Evolutionary conservation across 2,329 filamentous ascomycete species (phyloP), one percentile per base, ranked within the genome.

Genomic region (Berkeleyomyces rouxiae): DNA sequence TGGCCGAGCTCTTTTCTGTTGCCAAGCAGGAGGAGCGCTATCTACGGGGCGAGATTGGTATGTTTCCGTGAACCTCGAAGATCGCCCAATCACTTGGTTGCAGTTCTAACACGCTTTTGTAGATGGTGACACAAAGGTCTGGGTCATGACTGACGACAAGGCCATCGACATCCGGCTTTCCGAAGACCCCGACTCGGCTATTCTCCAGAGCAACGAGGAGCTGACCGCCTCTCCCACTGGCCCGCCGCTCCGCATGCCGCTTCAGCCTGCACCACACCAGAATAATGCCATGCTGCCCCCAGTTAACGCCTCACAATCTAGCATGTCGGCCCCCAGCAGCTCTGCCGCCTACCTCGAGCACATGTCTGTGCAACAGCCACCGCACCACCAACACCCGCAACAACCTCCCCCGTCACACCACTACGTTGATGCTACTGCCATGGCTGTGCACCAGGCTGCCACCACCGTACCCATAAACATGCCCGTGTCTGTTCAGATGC

Each of bases 1-100:
- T 86, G 7, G 79, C 76, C 61, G 82, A 85, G 67, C 79, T 85
- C 7, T 85, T 86, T 72, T 80, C 78, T 65, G 77, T 86, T 39
- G 82, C 82, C 0, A 76, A 72, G 62, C 71, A 74, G 39, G 79
- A 86, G 66, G 81, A 84, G 68, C 74, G 78, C 3, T 84, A 72
- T 67, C 78, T 74, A 66, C 77, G 78, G 51, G 78, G 76, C 36
- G 80, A 83, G 67, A 79, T 84, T 59, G 82, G 82, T 84, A 70
- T 66, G 76, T 67, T 13, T 3, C 10, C 13, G 16, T 23, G 11
- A 3, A 42, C 53, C 36, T 9, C 39, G 23, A 23, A 23, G 1
- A 23, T 2, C 33, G 11, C 13, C 47, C 7, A 53, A 37, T 7
- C n/a, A n/a, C 47, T 44, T 42, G 59, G 39, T 11, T 37, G 23